Percentiles rank a stretch among this genome's conserved stretches.
Conservation (phyloP, 441 rosid genomes). For the Kokia cookei region DNA sequence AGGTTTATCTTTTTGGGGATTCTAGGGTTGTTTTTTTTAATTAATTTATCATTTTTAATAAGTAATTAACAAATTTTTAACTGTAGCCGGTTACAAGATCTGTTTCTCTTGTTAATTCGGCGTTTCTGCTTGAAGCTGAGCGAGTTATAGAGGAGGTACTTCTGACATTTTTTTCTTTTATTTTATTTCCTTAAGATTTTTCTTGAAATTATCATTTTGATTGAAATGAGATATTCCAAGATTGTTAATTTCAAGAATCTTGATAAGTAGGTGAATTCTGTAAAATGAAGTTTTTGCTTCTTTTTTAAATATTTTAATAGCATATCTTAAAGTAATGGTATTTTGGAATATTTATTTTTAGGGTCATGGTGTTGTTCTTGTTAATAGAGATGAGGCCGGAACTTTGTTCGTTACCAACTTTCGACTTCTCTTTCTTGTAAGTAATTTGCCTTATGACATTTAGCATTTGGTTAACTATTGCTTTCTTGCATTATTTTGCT, state of each 20-base stretch:
- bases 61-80: not conserved
- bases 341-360: slow-evolving; percentile 25
- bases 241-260: not conserved
- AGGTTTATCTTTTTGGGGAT: slow-evolving; percentile 32
- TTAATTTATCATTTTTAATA: not conserved
- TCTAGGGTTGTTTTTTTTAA: slow-evolving; percentile 9
- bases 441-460: slow-evolving; percentile 14
- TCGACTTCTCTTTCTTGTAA: slow-evolving; percentile 89
- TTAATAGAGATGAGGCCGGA: slow-evolving; percentile 81
- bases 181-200: not conserved
- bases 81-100: slow-evolving; percentile 45
- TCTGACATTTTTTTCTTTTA: not conserved
- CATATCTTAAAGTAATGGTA: not conserved
- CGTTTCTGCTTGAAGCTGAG: slow-evolving; percentile 74
- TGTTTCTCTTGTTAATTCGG: slow-evolving; percentile 47
- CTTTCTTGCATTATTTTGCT: not conserved
- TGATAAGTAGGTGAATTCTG: not conserved
- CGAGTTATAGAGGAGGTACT: slow-evolving; percentile 58
- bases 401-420: slow-evolving; percentile 81
- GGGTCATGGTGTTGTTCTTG: slow-evolving; percentile 81
- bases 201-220: not conserved
- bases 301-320: not conserved
- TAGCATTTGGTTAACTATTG: not conserved
- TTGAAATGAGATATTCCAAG: not conserved
- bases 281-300: not conserved